A percentile compares a stretch with the other conserved stretches of the same genome.
phyloP scores from a whole-genome alignment of 805 yeast genomes.

The Saturnispora silvae region DNA sequence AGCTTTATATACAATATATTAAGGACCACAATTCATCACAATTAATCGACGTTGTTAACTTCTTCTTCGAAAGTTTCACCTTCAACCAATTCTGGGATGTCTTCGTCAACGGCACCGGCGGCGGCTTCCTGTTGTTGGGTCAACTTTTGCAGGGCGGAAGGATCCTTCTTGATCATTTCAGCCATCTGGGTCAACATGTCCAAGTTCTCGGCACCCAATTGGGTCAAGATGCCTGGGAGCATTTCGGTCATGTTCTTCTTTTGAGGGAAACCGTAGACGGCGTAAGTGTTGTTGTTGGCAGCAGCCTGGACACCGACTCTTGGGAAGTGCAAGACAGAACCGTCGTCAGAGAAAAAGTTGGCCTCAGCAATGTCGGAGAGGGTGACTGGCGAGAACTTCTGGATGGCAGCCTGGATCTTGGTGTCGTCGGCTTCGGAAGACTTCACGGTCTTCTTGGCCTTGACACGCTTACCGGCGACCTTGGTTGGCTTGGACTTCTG shows the following conservation, averaged over 20 bases:
- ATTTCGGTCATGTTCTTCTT: constrained; percentile 87
- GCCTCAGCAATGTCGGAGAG: constrained; percentile 91
- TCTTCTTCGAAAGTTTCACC: constrained; percentile 73
- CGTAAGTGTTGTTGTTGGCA: constrained; percentile 81
- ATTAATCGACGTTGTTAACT: constrained; percentile 8
- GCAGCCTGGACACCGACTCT: constrained; percentile 95
- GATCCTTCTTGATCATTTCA: constrained; percentile 61
- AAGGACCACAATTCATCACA: no score
- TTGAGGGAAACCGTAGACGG: constrained; percentile 90
- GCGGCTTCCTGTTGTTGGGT: constrained; percentile 25
- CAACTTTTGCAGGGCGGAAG: constrained; percentile 24
- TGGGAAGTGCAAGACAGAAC: constrained; percentile 90
- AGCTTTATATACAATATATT: no score
- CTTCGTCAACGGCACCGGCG: constrained; percentile 44
- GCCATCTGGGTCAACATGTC: constrained; percentile 84
- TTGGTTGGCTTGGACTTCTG: constrained; percentile 79
- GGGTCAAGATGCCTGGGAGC: constrained; percentile 89
- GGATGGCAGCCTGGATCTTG: constrained; percentile 80
- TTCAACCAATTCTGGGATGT: constrained; percentile 72
- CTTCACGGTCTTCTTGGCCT: constrained; percentile 67
- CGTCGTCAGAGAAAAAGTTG: constrained; percentile 94
- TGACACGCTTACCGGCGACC: constrained; percentile 81
- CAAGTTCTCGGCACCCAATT: constrained; percentile 92
- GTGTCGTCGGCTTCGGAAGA: constrained; percentile 76
- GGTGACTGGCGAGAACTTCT: constrained; percentile 81